A percentile compares a stretch with the other conserved stretches of the same genome.
Conservation (phyloP, 495 filamentous ascomycete genomes). For the Paragyromitra xinjiangensis region DNA sequence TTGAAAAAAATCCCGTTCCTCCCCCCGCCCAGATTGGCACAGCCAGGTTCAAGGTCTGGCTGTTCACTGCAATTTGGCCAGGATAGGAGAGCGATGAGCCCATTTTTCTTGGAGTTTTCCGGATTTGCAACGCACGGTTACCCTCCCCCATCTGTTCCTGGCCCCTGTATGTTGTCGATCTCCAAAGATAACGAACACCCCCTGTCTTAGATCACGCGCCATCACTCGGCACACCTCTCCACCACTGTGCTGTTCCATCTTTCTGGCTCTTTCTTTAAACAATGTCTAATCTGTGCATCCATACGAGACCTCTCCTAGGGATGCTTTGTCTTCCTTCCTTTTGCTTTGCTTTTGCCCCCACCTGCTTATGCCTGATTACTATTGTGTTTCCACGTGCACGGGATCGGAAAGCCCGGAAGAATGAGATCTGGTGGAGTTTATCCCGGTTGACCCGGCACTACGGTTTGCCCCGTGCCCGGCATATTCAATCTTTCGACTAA, state of each 20-base stretch:
- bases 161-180: constrained; percentile 16
- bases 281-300: not conserved
- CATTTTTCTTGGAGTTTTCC: constrained; percentile 19
- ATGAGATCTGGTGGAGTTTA: constrained; percentile 38
- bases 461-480: constrained; percentile 40
- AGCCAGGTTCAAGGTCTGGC: constrained; percentile 16
- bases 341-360: not conserved
- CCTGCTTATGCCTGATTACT: constrained; percentile 13
- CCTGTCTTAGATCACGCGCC: constrained; percentile 31
- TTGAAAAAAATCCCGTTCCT: not conserved
- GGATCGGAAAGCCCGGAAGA: constrained; percentile 24
- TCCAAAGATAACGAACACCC: constrained; percentile 25
- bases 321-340: not conserved
- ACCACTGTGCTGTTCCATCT: not conserved
- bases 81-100: constrained; percentile 21
- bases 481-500: constrained; percentile 9
- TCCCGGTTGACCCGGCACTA: constrained; percentile 27
- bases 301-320: not conserved
- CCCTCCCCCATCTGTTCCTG: constrained; percentile 26
- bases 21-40: constrained; percentile 2
- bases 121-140: constrained; percentile 30
- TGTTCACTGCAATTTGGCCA: constrained; percentile 21
- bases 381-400: constrained; percentile 27
- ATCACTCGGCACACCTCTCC: constrained; percentile 20
- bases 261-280: not conserved